Evolutionary conservation across 768 basidiomycete genomes (phyloP), one percentile per base, ranked within the genome.

Genomic region (Pleurotus djamor): DNA sequence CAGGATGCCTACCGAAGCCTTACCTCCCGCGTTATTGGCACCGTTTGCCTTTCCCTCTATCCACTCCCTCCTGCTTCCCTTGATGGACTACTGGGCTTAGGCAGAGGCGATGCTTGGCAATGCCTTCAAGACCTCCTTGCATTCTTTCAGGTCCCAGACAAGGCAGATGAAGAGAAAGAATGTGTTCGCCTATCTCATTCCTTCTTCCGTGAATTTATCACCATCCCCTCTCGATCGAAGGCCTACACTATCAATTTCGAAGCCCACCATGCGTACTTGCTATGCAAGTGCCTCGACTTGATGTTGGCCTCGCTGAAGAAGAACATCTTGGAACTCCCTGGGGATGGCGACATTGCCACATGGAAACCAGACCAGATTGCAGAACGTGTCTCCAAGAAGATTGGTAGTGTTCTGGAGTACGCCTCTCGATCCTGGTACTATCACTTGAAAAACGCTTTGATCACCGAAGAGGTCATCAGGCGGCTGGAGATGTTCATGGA

Each of bases 341-440:
- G 17, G 12, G 17, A n/a, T 14, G 51, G 44, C 8, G 44, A 45
- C 13, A 47, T 34, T n/a, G 45, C 45, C n/a, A 38, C 32, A 10
- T 45, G 44, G 16, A 17, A 36, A 4, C 10, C 36, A 2, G 35
- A 47, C 2, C n/a, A 21, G 34, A 58, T 49, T 17, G 14, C 47
- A 6, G 35, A 32, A 49, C 17, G 36, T 13, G 3, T 28, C 14
- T 35, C 14, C 56, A 38, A 45, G 57, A 32, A 28, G 43, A 58
- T 65, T n/a, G 37, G 37, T 13, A 34, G 47, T 7, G 43, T 37
- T 17, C 36, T 65, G 28, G 45, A 58, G 32, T 65, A 65, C 60
- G 61, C 61, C 13, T 65, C 61, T 43, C 49, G 48, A 32, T 63
- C n/a, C 38, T 65, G 64, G 61, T 56, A 57, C 35, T n/a, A 44